Evolutionary conservation across 306 rosid genomes (phyloP), one percentile per base, ranked within the genome.

Genomic region (Neltuma alba): DNA sequence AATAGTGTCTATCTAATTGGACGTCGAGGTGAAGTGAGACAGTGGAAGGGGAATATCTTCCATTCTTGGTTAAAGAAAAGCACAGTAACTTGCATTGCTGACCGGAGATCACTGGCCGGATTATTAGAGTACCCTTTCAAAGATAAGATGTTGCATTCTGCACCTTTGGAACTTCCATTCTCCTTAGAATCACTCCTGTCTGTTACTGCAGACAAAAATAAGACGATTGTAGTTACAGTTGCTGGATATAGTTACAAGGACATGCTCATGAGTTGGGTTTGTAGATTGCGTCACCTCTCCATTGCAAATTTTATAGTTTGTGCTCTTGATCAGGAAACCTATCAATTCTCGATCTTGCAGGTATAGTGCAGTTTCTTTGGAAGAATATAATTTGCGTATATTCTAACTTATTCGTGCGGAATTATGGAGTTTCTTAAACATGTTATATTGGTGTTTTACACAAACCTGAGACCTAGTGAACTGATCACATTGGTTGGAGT

Each of bases 241-340:
- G 89, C 97, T 45, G 99, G 99, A 76, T 87, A 89, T 84, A 95
- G 97, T 79, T 95, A 95, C 77, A 92, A 91, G 89, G 99, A 95
- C 79, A 90, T 95, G 98, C 88, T 95, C 68, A 95, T 95, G 99
- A 95, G 93, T 83, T 95, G 99, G 99, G 90, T 83, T 75, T 95
- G 99, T 85, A 83, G 98, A 89, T 85, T 92, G 65, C 84, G 90
- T 66, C 85, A 71, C 63, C 84, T 92, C 77, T 79, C 80, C 77
- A 76, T 95, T 7, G 58, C 78, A 77, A 95, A 92, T 72, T 91
- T 89, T 76, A 36, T 92, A 47, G 85, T 95, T 66, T 91, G 86
- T 74, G 94, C 99, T 42, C 92, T 95, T 33, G 99, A 95, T 78
- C 80, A 83, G 67, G 98, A 95, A 83, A 90, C 92, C 52, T 89